Evolutionary conservation across 495 filamentous ascomycete genomes (phyloP), one percentile per base, ranked within the genome.

Genomic region (Tuber microsphaerosporum): DNA sequence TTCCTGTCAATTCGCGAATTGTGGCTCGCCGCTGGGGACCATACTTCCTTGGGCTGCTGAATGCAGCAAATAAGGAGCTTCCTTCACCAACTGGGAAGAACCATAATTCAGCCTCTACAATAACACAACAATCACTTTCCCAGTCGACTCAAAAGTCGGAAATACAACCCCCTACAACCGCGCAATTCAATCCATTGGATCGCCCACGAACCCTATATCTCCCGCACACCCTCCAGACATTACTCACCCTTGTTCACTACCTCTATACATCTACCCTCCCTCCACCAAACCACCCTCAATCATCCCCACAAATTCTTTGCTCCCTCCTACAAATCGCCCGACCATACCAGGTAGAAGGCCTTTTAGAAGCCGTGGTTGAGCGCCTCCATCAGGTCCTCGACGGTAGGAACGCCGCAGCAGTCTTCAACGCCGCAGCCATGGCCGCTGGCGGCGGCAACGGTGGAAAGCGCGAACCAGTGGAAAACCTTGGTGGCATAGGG

Each of bases 341-440:
- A 9, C 95, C 95, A 0, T 99, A 98, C 83, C 91, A 92, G 44
- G 87, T 99, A 73, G 93, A 97, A 80, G 95, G 95, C 0, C 88
- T 99, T 1, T 87, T 98, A 0, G 95, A 98, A 84, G 93, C 93
- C 2, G 91, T 92, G 9, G 92, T 98, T 19, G 93, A 97, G 83
- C 91, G 94, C 31, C 89, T 99, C 9, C 95, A 99, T 82, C 89
- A 92, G 73, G 89, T 94, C 12, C 90, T 99, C 4, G 96, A 99
- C 80, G 93, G 91, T 19, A 88, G 94, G 71, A 99, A 98, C 81
- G 94, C 95, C 0, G 96, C 95, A 0, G 95, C 96, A 22, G 93
- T 98, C 20, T 99, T 98, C 88, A 99, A 99, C 78, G 95, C 96
- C 0, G 94, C 94, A 0, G 95, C 95, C 70, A 98, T 98, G 95